These are phyloP conservation scores for Triticum monococcum DNA, from an alignment of 176 grass and related monocot genomes.

Conservation along the genomic window DNA sequence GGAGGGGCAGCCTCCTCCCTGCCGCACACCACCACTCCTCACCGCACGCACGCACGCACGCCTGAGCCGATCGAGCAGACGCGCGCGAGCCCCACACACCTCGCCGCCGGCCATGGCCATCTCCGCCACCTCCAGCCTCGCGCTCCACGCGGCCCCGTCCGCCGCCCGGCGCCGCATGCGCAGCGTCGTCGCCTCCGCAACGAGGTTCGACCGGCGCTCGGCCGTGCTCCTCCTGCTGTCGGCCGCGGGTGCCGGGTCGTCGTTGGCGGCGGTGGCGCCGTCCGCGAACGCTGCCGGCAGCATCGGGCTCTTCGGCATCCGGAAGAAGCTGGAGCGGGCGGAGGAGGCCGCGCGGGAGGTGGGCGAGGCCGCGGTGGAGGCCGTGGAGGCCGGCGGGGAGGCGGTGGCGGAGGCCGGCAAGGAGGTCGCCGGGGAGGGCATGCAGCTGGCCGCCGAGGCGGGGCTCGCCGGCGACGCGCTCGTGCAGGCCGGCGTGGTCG, in stretches of 20 bases:
- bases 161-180: background rate
- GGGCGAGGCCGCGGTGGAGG: constrained; percentile 57
- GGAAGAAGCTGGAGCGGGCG: constrained; percentile 69
- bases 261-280: background rate
- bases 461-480: constrained; percentile 63
- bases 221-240: constrained; percentile 64
- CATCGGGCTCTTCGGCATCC: constrained; percentile 82
- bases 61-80: constrained; percentile 9
- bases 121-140: constrained; percentile 39
- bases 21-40: constrained; percentile 21
- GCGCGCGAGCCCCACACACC: background rate
- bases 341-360: constrained; percentile 56
- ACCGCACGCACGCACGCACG: background rate
- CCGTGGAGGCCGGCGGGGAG: constrained; percentile 45
- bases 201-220: constrained; percentile 45
- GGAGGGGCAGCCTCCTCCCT: constrained; percentile 9
- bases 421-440: constrained; percentile 40
- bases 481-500: constrained; percentile 75
- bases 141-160: constrained; percentile 20
- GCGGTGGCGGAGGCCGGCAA: constrained; percentile 36
- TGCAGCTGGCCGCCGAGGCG: constrained; percentile 38
- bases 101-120: constrained; percentile 45
- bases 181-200: background rate
- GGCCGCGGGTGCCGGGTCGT: background rate
- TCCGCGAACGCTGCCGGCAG: constrained; percentile 48